Conservation (phyloP, 441 rosid species). For the Erodium texanum region DNA sequence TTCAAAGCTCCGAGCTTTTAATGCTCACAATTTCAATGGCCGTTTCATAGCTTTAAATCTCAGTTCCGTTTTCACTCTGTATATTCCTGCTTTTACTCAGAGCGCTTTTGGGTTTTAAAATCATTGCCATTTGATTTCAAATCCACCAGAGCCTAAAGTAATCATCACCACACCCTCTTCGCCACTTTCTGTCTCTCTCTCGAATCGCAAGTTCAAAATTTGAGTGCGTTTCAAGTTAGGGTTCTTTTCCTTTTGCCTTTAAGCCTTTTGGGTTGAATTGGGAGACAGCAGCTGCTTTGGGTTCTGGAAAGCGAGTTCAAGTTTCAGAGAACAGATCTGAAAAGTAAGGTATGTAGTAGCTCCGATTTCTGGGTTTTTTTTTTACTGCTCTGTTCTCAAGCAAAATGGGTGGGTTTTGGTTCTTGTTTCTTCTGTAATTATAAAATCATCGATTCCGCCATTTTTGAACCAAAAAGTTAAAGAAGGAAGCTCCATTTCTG, state of each 20-base stretch:
- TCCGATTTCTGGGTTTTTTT: constrained; percentile 12
- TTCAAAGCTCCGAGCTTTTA: neutral
- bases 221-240: neutral
- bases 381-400: neutral
- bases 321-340: constrained; percentile 2
- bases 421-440: constrained; percentile 11
- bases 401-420: neutral
- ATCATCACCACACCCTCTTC: too few relatives aligned
- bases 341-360: constrained; percentile 1
- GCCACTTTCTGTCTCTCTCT: too few relatives aligned
- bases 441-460: constrained; percentile 9
- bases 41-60: neutral
- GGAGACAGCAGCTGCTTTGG: neutral
- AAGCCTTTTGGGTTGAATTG: neutral
- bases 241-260: neutral
- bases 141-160: neutral
- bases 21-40: neutral
- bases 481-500: constrained; percentile 23
- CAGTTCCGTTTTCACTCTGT: constrained; percentile 12
- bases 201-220: neutral
- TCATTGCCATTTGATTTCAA: constrained; percentile 6
- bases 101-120: neutral
- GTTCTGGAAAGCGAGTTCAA: neutral
- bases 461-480: constrained; percentile 20
- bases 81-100: too few relatives aligned